Conservation (phyloP, 345 rosid genomes). For the Eucalyptus tenuipes region DNA sequence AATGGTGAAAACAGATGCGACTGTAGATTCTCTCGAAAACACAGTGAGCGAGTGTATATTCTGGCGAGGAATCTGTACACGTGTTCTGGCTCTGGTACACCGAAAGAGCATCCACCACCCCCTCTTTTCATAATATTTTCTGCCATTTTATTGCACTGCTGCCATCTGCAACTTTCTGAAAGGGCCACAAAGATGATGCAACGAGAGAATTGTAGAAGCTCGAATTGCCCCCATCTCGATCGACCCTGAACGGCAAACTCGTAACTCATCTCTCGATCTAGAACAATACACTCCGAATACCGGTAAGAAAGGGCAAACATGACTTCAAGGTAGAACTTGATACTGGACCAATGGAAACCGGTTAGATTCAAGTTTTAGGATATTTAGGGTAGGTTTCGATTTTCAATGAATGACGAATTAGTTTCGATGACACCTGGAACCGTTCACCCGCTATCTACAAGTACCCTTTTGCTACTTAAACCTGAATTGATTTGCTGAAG, state of each 20-base stretch:
- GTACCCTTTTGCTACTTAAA: too few species aligned
- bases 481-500: too few species aligned
- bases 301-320: too few species aligned
- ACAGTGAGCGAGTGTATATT: not conserved
- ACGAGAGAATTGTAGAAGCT: not conserved
- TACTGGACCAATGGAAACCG: too few species aligned
- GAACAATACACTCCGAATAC: not conserved
- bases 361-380: too few species aligned
- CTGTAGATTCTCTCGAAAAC: not conserved
- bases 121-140: not conserved
- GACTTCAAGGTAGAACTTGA: too few species aligned
- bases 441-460: too few species aligned
- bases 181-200: not conserved
- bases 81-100: not conserved
- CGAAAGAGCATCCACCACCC: not conserved
- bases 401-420: too few species aligned
- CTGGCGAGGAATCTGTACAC: not conserved
- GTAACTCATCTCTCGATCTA: not conserved
- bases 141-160: not conserved
- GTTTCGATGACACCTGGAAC: fast-evolving
- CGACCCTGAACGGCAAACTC: not conserved
- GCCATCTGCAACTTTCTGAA: not conserved
- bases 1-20: not conserved
- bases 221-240: not conserved
- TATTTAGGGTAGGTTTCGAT: too few species aligned